phyloP scores from a whole-genome alignment of 2,329 filamentous ascomycete species.

The Beauveria australis region DNA sequence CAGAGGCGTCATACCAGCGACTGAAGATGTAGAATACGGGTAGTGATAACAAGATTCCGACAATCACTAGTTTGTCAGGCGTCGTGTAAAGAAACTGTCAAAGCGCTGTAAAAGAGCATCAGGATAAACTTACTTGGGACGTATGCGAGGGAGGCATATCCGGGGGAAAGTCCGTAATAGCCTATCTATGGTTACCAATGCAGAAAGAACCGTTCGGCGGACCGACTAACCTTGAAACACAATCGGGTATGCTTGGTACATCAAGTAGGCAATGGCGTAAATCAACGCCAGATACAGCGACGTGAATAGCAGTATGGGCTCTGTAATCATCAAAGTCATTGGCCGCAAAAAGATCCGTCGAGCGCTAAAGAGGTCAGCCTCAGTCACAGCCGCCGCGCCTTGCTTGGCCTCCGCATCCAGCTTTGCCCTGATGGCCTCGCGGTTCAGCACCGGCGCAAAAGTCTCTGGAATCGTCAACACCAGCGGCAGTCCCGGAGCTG shows the following conservation, averaged over 20 bases:
- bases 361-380: conserved; percentile 27
- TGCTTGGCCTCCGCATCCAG: conserved; percentile 32
- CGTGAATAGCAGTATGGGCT: conserved; percentile 42
- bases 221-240: conserved; percentile 29
- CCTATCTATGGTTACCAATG: conserved; percentile 10
- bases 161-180: conserved; percentile 36
- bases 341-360: conserved; percentile 42
- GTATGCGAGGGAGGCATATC: conserved; percentile 38
- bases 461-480: conserved; percentile 35
- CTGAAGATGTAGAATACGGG: conserved; percentile 20
- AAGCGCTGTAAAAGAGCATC: too few species aligned
- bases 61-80: conserved; percentile 20
- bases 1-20: conserved; percentile 20
- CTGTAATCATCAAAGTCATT: conserved; percentile 36
- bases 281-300: conserved; percentile 41
- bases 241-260: conserved; percentile 44
- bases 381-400: conserved; percentile 34
- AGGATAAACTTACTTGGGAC: conserved; percentile 34
- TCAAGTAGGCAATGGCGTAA: conserved; percentile 44
- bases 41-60: conserved; percentile 18
- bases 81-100: too few species aligned
- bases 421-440: conserved; percentile 34
- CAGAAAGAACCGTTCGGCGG: background rate
- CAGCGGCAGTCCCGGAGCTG: conserved; percentile 21
- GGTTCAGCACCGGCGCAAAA: conserved; percentile 42